phyloP scores from a whole-genome alignment of 2,329 filamentous ascomycete genomes.

The Polytolypa hystricis region DNA sequence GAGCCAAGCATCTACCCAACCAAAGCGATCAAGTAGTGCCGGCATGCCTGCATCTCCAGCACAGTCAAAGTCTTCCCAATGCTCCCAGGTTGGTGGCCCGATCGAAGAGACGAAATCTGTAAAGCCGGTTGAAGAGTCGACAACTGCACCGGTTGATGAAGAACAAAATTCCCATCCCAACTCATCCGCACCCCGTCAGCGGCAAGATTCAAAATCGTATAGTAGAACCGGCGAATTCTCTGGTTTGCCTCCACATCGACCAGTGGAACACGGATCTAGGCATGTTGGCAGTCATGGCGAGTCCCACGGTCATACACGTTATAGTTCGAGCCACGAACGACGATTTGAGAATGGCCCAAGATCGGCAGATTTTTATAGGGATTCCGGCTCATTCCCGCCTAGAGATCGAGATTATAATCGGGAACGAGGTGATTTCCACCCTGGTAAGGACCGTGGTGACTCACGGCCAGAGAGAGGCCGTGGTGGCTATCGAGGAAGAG shows the following conservation, averaged over 20 bases:
- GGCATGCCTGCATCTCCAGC: slow-evolving; percentile 21
- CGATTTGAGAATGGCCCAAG: slow-evolving; percentile 29
- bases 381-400: slow-evolving; percentile 17
- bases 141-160: slow-evolving; percentile 7
- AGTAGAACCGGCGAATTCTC: slow-evolving; percentile 21
- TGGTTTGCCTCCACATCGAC: slow-evolving; percentile 14
- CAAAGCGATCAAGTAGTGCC: slow-evolving; percentile 25
- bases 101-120: slow-evolving; percentile 16
- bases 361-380: slow-evolving; percentile 25
- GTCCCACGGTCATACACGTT: slow-evolving; percentile 22
- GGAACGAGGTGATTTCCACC: slow-evolving; percentile 22
- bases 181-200: slow-evolving; percentile 20
- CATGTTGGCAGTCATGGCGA: slow-evolving; percentile 22
- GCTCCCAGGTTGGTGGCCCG: slow-evolving; percentile 18
- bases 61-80: slow-evolving; percentile 22
- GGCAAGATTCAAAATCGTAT: slow-evolving; percentile 26
- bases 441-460: slow-evolving; percentile 27
- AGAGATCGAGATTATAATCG: slow-evolving; percentile 17
- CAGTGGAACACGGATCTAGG: slow-evolving; percentile 18
- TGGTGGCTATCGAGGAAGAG: slow-evolving; percentile 32
- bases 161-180: slow-evolving; percentile 20
- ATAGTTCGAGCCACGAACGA: slow-evolving; percentile 21
- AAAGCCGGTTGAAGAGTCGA: slow-evolving; percentile 23
- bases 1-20: slow-evolving; percentile 29
- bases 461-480: slow-evolving; percentile 28